Conservation (phyloP, 805 yeast genomes). For the Wickerhamomyces subpelliculosus region DNA sequence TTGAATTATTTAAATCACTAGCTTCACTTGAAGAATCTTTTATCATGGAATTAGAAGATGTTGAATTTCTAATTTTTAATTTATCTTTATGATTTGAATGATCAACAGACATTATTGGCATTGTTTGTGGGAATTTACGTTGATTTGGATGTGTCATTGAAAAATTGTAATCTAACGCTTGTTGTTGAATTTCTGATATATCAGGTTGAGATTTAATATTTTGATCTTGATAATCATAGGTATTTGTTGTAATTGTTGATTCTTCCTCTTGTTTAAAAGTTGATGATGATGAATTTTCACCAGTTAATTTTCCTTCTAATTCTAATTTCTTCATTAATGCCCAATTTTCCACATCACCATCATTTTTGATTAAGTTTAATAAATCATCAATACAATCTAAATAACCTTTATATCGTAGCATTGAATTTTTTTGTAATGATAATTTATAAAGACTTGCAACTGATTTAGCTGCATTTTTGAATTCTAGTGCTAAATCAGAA, state of each 20-base stretch:
- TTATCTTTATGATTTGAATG: not conserved
- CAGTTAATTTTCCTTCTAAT: conserved; percentile 16
- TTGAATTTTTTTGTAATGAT: conserved; percentile 40
- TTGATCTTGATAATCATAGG: not conserved
- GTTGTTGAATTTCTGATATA: conserved; percentile 3
- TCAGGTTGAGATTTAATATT: not conserved
- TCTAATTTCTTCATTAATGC: conserved; percentile 41
- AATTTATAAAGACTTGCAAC: conserved; percentile 60
- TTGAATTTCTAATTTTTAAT: not conserved
- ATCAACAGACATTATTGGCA: conserved; percentile 11
- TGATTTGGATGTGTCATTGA: conserved; percentile 6
- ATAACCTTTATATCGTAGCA: conserved; percentile 51
- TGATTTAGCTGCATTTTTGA: conserved; percentile 64
- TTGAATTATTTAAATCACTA: not conserved
- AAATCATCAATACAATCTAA: conserved; percentile 55
- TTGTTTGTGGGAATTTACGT: conserved; percentile 16
- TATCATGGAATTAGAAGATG: no score
- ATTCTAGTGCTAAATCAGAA: conserved; percentile 51
- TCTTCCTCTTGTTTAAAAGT: not conserved
- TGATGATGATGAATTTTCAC: conserved; percentile 4
- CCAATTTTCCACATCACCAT: conserved; percentile 45
- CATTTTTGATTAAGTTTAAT: conserved; percentile 31
- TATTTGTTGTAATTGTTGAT: not conserved
- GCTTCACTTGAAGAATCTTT: not conserved
- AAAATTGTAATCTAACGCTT: conserved; percentile 13